These are phyloP conservation scores for Eimeria necatrix DNA, from an alignment of 169 alveolate genomes.

Conservation along the genomic window DNA sequence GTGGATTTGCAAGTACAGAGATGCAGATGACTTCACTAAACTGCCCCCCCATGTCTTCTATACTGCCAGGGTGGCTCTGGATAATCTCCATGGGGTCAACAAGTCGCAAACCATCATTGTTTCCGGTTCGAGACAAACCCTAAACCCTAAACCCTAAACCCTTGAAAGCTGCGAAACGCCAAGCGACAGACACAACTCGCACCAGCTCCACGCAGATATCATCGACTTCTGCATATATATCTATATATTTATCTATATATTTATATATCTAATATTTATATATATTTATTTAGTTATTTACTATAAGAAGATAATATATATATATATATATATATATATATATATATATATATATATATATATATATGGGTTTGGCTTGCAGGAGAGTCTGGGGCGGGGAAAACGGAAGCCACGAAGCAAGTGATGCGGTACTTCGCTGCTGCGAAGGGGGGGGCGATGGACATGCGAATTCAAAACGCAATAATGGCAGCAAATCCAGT, in stretches of 20 bases:
- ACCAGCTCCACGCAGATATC: too few relatives aligned
- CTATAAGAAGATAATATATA: neutral
- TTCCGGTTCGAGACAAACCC: conserved; percentile 82
- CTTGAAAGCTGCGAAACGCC: too few relatives aligned
- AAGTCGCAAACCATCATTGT: conserved; percentile 96
- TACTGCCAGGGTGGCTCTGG: conserved; percentile 93
- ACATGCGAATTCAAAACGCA: conserved; percentile 84
- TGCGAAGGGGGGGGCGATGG: conserved; percentile 81
- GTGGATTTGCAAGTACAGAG: conserved; percentile 89
- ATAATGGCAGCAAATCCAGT: conserved; percentile 94
- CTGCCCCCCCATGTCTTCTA: conserved; percentile 93
- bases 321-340: neutral
- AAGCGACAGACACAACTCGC: too few relatives aligned
- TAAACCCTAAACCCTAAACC: too few relatives aligned
- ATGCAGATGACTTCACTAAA: conserved; percentile 85
- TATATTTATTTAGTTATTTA: neutral
- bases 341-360: too few relatives aligned
- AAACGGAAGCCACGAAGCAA: conserved; percentile 97
- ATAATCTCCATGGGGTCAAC: conserved; percentile 91
- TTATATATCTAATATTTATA: neutral
- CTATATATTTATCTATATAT: neutral
- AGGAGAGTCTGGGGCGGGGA: conserved; percentile 99
- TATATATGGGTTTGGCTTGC: conserved; percentile 79
- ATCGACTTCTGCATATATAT: too few relatives aligned
- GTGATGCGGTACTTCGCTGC: conserved; percentile 83